Percentiles rank a stretch among this genome's conserved stretches.
These are phyloP conservation scores for Suillus weaverae DNA, from an alignment of 768 basidiomycete genomes.

Conservation along the genomic window DNA sequence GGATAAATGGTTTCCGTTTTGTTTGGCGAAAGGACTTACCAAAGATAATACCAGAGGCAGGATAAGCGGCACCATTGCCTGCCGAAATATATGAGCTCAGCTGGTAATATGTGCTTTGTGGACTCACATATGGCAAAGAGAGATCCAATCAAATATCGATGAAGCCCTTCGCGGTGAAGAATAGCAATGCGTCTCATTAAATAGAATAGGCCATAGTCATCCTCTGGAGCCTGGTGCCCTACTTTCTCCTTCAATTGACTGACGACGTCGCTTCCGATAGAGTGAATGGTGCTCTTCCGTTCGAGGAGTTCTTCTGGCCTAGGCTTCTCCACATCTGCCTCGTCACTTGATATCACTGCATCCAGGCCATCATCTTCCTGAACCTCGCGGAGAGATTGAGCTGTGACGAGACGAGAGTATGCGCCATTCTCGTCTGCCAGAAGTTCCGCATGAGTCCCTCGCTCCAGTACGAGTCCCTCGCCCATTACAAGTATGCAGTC, in stretches of 20 bases:
- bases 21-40: conserved; percentile 21
- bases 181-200: conserved; percentile 39
- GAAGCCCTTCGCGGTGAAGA: conserved; percentile 40
- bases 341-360: conserved; percentile 11
- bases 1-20: background rate
- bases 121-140: conserved; percentile 31
- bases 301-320: conserved; percentile 35
- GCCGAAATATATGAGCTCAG: background rate
- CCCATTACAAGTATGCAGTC: conserved; percentile 46
- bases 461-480: conserved; percentile 41
- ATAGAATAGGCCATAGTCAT: conserved; percentile 30
- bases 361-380: conserved; percentile 20
- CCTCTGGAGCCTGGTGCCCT: background rate
- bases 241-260: background rate
- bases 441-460: conserved; percentile 43
- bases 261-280: conserved; percentile 18
- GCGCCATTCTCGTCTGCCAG: conserved; percentile 37
- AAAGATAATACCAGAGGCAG: conserved; percentile 34
- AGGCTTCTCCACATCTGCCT: conserved; percentile 19
- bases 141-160: conserved; percentile 36
- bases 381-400: conserved; percentile 40
- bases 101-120: background rate
- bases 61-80: conserved; percentile 28
- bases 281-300: conserved; percentile 20
- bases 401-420: conserved; percentile 43